A percentile compares a stretch with the other conserved stretches of the same genome.
Evolutionary conservation across 441 rosid species (phyloP).

Genomic region (Mallotus repandus): DNA sequence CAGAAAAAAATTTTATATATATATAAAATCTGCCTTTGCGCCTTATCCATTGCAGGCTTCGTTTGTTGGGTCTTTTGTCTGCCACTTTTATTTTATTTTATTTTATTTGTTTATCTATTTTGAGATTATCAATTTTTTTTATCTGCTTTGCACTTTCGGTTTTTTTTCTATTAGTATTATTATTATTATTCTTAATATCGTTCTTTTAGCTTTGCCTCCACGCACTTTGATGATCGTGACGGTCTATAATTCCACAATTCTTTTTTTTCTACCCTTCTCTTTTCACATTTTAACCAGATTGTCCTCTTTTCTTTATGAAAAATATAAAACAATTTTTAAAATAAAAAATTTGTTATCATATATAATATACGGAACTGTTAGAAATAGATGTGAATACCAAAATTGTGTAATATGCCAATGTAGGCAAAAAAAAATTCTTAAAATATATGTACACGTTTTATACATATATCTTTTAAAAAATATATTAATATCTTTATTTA

Average conservation of each 20-base stretch:
- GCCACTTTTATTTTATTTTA: not conserved
- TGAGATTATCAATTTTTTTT: not conserved
- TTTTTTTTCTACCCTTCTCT: not conserved
- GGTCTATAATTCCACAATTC: not conserved
- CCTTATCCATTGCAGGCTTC: slow-evolving; percentile 1
- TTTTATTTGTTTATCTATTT: not conserved
- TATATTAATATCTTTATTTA: too few species aligned
- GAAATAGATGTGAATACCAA: too few species aligned
- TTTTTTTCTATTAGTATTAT: not conserved
- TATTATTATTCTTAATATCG: not conserved
- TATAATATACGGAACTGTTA: too few species aligned
- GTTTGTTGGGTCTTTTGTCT: not conserved
- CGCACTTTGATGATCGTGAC: slow-evolving; percentile 9
- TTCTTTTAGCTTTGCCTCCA: slow-evolving; percentile 16
- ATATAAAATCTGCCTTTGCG: not conserved
- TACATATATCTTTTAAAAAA: too few species aligned
- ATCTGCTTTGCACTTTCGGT: not conserved
- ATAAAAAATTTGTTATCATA: too few species aligned
- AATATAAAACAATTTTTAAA: too few species aligned
- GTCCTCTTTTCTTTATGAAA: not conserved
- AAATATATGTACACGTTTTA: too few species aligned
- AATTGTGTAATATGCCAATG: too few species aligned
- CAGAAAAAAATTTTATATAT: too few species aligned
- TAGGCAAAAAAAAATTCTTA: too few species aligned
- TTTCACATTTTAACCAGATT: not conserved